Percentiles rank a stretch among this genome's conserved stretches.
Evolutionary conservation across 805 yeast genomes (phyloP).

Genomic region (Wickerhamiella hasegawae): DNA sequence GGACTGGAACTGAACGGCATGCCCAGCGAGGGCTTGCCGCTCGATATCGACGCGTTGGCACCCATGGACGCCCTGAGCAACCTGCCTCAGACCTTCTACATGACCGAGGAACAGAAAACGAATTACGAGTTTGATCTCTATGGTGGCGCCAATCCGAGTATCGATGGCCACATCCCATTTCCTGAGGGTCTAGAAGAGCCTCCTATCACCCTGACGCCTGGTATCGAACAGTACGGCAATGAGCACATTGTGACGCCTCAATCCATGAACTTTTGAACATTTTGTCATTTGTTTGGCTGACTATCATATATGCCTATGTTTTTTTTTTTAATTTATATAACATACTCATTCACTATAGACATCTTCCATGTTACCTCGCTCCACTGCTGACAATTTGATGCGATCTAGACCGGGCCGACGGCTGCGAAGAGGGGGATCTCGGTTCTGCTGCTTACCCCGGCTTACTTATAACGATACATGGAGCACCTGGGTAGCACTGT

Average conservation of each 20-base stretch:
- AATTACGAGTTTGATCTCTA: neutral
- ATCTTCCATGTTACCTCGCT: neutral
- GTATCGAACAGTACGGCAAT: neutral
- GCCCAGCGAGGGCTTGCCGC: neutral
- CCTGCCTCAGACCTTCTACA: neutral
- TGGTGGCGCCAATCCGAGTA: neutral
- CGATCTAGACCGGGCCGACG: neutral
- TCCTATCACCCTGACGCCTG: neutral
- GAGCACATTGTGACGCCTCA: neutral
- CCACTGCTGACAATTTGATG: neutral
- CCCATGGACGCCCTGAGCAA: neutral
- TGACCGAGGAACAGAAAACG: conserved; percentile 1
- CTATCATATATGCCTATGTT: neutral
- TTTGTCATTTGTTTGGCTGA: neutral
- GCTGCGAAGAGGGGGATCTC: neutral
- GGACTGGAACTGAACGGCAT: neutral
- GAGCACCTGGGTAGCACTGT: conserved; percentile 12
- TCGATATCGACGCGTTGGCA: no score
- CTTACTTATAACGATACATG: neutral
- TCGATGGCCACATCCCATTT: neutral
- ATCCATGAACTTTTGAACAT: neutral
- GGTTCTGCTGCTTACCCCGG: neutral
- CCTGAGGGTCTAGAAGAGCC: neutral
- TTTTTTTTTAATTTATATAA: no score
- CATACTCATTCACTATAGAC: neutral